Conservation (phyloP, 768 basidiomycete genomes). For the Flagelloscypha sp. region DNA sequence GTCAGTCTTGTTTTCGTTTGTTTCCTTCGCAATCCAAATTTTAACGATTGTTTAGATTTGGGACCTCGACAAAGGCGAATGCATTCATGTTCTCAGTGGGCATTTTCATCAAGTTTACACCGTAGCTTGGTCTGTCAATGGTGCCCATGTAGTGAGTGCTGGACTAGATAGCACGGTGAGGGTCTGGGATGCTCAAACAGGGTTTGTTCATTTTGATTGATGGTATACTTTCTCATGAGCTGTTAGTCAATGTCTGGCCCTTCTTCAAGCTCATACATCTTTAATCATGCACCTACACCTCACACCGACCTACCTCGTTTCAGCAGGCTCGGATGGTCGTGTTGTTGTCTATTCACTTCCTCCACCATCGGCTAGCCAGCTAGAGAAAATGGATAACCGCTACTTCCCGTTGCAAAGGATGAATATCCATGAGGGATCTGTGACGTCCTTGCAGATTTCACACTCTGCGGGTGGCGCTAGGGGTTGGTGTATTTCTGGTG, state of each 20-base stretch:
- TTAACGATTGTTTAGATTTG: constrained; percentile 49
- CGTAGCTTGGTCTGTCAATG: constrained; percentile 85
- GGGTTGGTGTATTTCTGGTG: too few relatives aligned
- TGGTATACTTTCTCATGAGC: too few relatives aligned
- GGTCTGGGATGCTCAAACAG: constrained; percentile 81
- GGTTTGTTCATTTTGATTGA: constrained; percentile 42
- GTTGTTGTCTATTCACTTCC: constrained; percentile 62
- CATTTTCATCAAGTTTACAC: constrained; percentile 88
- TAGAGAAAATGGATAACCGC: too few relatives aligned
- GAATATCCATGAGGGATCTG: too few relatives aligned
- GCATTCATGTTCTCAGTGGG: constrained; percentile 71
- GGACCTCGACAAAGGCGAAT: constrained; percentile 86
- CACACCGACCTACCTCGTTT: constrained; percentile 58
- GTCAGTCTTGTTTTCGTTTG: constrained; percentile 31
- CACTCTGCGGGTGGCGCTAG: too few relatives aligned
- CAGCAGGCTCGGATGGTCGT: constrained; percentile 85
- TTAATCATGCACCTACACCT: constrained; percentile 89
- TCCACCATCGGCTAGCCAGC: constrained; percentile 5
- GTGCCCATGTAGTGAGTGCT: constrained; percentile 72
- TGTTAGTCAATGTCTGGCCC: constrained; percentile 70
- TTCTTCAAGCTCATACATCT: constrained; percentile 85
- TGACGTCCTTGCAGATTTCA: too few relatives aligned
- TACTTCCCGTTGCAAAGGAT: too few relatives aligned
- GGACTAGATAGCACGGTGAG: constrained; percentile 91
- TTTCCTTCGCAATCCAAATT: constrained; percentile 2